Percentiles rank a stretch among this genome's conserved stretches.
These are phyloP conservation scores for Balakata baccata DNA, from an alignment of 345 rosid species.

Conservation along the genomic window DNA sequence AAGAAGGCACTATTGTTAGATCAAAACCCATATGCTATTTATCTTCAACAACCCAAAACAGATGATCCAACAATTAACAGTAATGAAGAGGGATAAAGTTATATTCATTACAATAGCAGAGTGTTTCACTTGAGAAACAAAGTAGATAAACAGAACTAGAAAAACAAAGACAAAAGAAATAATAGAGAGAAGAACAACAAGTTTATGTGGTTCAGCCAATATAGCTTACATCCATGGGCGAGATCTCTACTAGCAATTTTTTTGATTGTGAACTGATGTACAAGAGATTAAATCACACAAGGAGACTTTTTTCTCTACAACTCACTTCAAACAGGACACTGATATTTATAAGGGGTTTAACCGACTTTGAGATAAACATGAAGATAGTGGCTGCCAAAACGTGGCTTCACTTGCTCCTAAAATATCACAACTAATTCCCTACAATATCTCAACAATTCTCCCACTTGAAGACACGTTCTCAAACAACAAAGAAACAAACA, in stretches of 20 bases:
- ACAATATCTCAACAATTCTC: background rate
- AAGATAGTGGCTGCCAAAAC: no score
- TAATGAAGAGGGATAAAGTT: no score
- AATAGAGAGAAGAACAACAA: no score
- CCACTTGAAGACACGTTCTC: background rate
- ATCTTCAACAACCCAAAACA: no score
- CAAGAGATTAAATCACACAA: background rate
- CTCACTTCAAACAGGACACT: background rate
- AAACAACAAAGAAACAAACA: background rate
- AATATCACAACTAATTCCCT: background rate
- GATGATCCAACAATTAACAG: no score
- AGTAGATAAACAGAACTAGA: no score
- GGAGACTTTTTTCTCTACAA: no score
- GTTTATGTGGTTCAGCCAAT: background rate
- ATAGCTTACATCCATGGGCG: background rate
- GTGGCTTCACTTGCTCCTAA: background rate
- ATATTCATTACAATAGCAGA: no score
- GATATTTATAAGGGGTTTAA: background rate
- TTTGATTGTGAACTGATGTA: background rate
- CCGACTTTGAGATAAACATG: background rate
- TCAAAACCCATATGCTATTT: no score
- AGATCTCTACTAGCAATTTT: background rate
- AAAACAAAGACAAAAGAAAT: no score
- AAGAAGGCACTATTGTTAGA: no score
- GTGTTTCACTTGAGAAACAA: no score